Percentiles rank a stretch among this genome's conserved stretches.
These are phyloP conservation scores for Akanthomyces uredinophilus DNA, from an alignment of 2,329 filamentous ascomycete species.

Conservation along the genomic window DNA sequence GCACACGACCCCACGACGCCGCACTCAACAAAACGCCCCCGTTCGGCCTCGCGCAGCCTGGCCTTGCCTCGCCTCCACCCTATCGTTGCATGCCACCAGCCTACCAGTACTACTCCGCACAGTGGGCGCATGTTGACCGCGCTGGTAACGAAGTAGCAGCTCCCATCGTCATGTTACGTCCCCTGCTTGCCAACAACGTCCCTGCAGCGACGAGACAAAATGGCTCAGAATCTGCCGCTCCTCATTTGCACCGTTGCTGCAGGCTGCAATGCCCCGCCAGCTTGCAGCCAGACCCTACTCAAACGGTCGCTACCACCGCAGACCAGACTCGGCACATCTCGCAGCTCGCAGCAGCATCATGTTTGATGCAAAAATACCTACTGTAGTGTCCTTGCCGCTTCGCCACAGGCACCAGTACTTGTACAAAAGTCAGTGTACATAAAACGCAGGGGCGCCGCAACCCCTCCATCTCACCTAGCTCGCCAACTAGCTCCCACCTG, in stretches of 20 bases:
- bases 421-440: background rate
- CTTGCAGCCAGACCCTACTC: background rate
- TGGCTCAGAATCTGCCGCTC: constrained; percentile 5
- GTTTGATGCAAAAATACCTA: background rate
- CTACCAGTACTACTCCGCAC: background rate
- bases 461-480: background rate
- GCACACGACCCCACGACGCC: background rate
- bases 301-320: background rate
- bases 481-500: background rate
- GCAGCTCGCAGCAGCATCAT: background rate
- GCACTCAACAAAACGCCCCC: background rate
- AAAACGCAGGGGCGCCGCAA: background rate
- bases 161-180: constrained; percentile 11
- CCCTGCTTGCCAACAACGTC: background rate
- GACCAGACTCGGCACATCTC: background rate
- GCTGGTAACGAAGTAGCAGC: background rate
- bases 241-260: background rate
- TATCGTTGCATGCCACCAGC: constrained; percentile 4
- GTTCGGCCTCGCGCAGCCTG: background rate
- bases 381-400: background rate
- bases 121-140: no score
- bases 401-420: background rate
- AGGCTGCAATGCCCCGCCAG: background rate
- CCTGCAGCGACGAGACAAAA: background rate
- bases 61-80: background rate